Conservation (phyloP, 2,329 filamentous ascomycete species). For the Neofusicoccum parvum region DNA sequence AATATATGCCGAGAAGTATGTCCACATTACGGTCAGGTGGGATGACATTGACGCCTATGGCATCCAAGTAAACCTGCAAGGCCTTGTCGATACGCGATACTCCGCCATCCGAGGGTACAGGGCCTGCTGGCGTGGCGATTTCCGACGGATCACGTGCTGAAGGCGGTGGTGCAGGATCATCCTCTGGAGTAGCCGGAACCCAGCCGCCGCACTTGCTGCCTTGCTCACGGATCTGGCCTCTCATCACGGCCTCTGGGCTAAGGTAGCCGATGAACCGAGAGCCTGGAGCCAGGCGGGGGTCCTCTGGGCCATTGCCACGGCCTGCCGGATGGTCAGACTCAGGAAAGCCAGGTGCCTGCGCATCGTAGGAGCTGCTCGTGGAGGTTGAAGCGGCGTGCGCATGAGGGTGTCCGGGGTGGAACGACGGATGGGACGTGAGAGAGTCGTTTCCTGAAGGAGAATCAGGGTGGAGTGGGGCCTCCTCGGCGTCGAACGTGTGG, state of each 20-base stretch:
- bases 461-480: constrained; percentile 23
- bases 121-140: background rate
- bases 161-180: background rate
- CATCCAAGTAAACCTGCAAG: constrained; percentile 40
- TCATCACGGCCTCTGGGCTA: constrained; percentile 50
- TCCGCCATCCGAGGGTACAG: background rate
- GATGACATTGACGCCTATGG: constrained; percentile 38
- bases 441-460: constrained; percentile 20
- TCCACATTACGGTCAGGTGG: constrained; percentile 40
- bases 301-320: background rate
- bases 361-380: background rate
- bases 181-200: constrained; percentile 29
- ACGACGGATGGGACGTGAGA: constrained; percentile 29
- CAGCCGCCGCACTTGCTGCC: constrained; percentile 36
- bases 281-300: constrained; percentile 28
- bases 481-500: constrained; percentile 44
- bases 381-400: background rate
- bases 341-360: background rate
- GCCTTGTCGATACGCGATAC: constrained; percentile 31
- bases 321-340: background rate
- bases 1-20: constrained; percentile 48
- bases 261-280: constrained; percentile 50
- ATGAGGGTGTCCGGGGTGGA: background rate
- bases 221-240: constrained; percentile 39
- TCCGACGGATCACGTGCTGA: constrained; percentile 27